phyloP scores from a whole-genome alignment of 2,329 filamentous ascomycete genomes.

The Diaporthe ilicicola region DNA sequence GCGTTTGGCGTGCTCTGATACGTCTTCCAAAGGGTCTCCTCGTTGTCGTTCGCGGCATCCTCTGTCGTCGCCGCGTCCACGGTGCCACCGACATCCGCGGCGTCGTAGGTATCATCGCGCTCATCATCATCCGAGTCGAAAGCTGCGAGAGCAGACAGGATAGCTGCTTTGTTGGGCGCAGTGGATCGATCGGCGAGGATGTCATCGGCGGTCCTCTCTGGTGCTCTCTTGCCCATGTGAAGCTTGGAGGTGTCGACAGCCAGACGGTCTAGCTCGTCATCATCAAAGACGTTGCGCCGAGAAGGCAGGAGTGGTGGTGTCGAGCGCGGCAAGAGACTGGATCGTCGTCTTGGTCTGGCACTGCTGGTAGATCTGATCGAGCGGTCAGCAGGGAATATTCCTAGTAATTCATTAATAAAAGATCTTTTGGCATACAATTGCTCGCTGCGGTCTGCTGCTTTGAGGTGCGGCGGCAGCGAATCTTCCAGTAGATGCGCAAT shows the following conservation, averaged over 20 bases:
- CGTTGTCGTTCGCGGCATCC: conserved; percentile 60
- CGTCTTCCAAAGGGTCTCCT: conserved; percentile 77
- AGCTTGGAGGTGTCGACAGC: conserved; percentile 72
- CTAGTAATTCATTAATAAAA: conserved; percentile 14
- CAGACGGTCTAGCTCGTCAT: conserved; percentile 81
- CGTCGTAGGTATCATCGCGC: conserved; percentile 95
- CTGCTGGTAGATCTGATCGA: conserved; percentile 34
- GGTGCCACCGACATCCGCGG: conserved; percentile 88
- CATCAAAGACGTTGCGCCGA: conserved; percentile 80
- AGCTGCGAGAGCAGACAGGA: conserved; percentile 84
- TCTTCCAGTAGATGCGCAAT: conserved; percentile 84
- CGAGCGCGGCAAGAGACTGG: conserved; percentile 63
- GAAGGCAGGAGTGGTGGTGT: conserved; percentile 65
- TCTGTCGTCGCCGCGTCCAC: conserved; percentile 68
- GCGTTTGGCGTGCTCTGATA: conserved; percentile 71
- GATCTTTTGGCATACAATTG: conserved; percentile 58
- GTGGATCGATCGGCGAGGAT: conserved; percentile 71
- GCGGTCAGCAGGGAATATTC: conserved; percentile 37
- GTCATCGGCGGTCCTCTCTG: conserved; percentile 73
- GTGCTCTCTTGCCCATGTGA: conserved; percentile 79
- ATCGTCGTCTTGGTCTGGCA: conserved; percentile 37
- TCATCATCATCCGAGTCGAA: conserved; percentile 97
- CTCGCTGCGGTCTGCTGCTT: conserved; percentile 69
- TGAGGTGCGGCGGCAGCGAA: conserved; percentile 75
- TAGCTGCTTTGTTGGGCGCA: conserved; percentile 82